phyloP scores from a whole-genome alignment of 352 stramenopile genomes.

The Globisporangium paroecandrum region DNA sequence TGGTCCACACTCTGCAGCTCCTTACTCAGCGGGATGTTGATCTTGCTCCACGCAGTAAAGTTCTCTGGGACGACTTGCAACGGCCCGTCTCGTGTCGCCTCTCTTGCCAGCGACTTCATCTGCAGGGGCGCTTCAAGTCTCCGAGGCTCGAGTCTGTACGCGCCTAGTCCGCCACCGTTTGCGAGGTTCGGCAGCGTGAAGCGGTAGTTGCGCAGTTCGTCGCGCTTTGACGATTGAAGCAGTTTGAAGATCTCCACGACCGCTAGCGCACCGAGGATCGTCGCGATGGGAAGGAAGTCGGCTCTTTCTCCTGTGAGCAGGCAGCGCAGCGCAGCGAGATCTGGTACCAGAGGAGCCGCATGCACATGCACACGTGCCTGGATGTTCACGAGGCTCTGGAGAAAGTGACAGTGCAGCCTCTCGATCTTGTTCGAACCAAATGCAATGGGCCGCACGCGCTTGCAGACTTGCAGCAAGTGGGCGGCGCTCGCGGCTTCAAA shows the following conservation, averaged over 20 bases:
- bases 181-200: constrained; percentile 12
- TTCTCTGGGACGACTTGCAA: constrained; percentile 29
- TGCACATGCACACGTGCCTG: constrained; percentile 5
- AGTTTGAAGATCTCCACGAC: constrained; percentile 30
- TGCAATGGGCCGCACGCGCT: constrained; percentile 8
- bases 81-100: constrained; percentile 25
- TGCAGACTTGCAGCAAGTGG: constrained; percentile 17
- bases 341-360: constrained; percentile 11
- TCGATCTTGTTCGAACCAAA: constrained; percentile 13
- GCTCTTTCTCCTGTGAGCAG: constrained; percentile 15
- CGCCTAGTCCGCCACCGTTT: constrained; percentile 9
- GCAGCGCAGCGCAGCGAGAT: constrained; percentile 25
- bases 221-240: constrained; percentile 2
- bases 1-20: constrained; percentile 22
- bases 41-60: constrained; percentile 35
- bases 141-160: constrained; percentile 2
- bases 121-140: constrained; percentile 8
- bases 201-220: constrained; percentile 3
- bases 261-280: constrained; percentile 26
- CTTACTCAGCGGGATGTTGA: constrained; percentile 22
- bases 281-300: constrained; percentile 18
- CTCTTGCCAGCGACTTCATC: constrained; percentile 25
- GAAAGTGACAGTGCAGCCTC: constrained; percentile 27
- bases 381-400: constrained; percentile 31
- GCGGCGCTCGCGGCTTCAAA: constrained; percentile 9